Evolutionary conservation across 2,329 filamentous ascomycete genomes (phyloP).

Genomic region (Claviceps sp.): DNA sequence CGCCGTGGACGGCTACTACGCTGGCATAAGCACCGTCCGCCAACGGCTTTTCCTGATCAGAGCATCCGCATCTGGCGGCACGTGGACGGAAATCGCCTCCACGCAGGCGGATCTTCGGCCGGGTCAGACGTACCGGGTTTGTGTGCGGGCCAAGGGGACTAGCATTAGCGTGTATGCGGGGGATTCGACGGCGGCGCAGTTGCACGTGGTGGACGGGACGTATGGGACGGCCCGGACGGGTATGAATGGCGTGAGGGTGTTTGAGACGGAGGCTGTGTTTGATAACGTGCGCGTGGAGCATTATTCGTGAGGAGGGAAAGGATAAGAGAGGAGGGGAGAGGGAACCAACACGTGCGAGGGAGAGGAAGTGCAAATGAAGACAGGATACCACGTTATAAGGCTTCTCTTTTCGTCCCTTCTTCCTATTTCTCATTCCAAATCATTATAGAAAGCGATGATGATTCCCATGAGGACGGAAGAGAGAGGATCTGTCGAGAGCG

Average conservation of each 20-base stretch:
- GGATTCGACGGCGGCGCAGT: conserved; percentile 4
- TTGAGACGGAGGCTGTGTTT: conserved; percentile 9
- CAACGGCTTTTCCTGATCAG: conserved; percentile 12
- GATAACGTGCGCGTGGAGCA: conserved; percentile 10
- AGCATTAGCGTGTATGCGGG: conserved; percentile 8
- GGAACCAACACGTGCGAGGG: too few species aligned
- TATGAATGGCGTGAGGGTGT: conserved; percentile 10
- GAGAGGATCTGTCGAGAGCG: too few species aligned
- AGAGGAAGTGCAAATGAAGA: too few species aligned
- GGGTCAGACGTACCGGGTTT: conserved; percentile 5
- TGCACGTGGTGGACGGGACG: conserved; percentile 6
- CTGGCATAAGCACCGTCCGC: conserved; percentile 15
- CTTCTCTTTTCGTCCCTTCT: too few species aligned
- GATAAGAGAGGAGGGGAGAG: too few species aligned
- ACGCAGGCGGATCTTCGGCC: conserved; percentile 4
- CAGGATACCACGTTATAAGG: too few species aligned
- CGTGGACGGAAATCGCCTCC: conserved; percentile 5
- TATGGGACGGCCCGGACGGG: conserved; percentile 10
- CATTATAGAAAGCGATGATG: too few species aligned
- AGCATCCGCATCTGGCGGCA: neutral
- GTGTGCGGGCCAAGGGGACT: conserved; percentile 6
- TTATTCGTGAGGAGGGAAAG: neutral
- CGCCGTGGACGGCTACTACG: conserved; percentile 16
- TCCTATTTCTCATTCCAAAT: too few species aligned
- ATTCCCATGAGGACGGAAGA: too few species aligned